Conservation (phyloP, 495 filamentous ascomycete genomes). For the Amphirosellinia nigrospora region DNA sequence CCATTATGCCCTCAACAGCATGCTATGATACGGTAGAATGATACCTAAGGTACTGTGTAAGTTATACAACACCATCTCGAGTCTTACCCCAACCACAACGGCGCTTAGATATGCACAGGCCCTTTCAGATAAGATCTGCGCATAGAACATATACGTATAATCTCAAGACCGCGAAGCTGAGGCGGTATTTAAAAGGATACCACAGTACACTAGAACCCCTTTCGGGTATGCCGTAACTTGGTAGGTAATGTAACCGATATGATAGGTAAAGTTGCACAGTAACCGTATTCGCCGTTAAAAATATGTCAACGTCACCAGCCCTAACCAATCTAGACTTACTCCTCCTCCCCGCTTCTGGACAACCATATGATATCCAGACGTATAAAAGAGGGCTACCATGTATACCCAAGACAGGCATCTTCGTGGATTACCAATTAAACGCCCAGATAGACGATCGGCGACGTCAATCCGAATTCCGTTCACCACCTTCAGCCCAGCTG, state of each 20-base stretch:
- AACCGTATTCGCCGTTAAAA: background rate
- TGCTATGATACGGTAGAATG: background rate
- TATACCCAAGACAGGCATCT: background rate
- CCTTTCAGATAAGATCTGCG: background rate
- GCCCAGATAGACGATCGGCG: background rate
- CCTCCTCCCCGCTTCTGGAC: background rate
- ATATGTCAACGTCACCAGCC: background rate
- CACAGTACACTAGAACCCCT: no score
- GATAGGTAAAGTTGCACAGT: background rate
- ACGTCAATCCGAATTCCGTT: background rate
- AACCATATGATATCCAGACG: background rate
- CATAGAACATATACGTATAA: background rate
- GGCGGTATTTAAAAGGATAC: no score
- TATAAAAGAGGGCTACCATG: background rate
- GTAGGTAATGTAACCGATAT: background rate
- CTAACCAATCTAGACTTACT: conserved; percentile 4
- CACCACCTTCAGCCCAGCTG: background rate
- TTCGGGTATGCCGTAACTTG: no score
- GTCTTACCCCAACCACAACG: background rate
- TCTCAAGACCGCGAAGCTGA: no score
- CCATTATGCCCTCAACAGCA: background rate
- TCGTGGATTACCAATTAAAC: background rate
- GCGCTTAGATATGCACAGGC: background rate
- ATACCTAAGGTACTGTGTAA: background rate
- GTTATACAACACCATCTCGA: background rate